Conservation (phyloP, 768 basidiomycete genomes). For the Termitomyces eurrhizus region DNA sequence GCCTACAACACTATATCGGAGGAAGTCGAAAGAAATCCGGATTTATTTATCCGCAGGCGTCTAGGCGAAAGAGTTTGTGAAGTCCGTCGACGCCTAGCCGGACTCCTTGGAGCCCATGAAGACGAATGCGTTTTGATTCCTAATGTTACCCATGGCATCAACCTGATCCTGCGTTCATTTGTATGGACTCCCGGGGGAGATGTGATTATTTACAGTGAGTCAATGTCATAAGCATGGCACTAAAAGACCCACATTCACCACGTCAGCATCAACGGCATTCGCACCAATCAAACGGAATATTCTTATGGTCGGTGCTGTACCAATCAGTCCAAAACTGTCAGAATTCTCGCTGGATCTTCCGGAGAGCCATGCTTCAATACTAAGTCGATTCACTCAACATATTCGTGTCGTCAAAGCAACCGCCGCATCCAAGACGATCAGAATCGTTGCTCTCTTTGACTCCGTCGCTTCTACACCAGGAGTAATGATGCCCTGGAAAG, state of each 20-base stretch:
- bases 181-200: constrained; percentile 61
- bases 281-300: neutral
- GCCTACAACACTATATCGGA: constrained; percentile 38
- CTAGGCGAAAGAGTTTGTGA: constrained; percentile 26
- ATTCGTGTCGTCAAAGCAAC: neutral
- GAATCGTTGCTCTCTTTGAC: constrained; percentile 57
- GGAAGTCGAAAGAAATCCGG: constrained; percentile 50
- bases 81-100: constrained; percentile 43
- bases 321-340: neutral
- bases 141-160: constrained; percentile 63
- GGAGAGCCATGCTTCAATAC: neutral
- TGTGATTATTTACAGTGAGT: constrained; percentile 14
- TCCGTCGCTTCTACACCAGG: constrained; percentile 59
- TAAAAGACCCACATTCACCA: neutral
- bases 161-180: constrained; percentile 65
- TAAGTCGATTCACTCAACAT: neutral
- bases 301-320: neutral
- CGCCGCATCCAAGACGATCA: constrained; percentile 6
- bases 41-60: constrained; percentile 44
- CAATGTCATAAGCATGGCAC: neutral
- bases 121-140: constrained; percentile 60
- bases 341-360: neutral
- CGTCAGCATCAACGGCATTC: constrained; percentile 2
- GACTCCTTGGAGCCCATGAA: constrained; percentile 43
- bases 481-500: constrained; percentile 64